Conservation (phyloP, 768 basidiomycete species). For the Hygrocybe punicea region DNA sequence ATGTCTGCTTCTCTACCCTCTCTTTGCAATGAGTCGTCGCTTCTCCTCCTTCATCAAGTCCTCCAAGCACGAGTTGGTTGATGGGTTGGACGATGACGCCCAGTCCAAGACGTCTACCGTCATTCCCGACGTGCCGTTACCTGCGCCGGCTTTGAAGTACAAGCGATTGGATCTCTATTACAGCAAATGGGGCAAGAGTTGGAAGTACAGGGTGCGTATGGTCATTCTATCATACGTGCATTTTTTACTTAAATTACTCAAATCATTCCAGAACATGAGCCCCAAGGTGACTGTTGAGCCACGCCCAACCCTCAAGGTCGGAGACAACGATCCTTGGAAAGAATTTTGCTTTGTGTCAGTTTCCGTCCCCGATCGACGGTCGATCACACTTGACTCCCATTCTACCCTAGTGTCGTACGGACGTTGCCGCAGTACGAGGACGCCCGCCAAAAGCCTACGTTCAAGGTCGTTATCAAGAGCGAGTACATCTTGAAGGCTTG, state of each 20-base stretch:
- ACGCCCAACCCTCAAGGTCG: slow-evolving; percentile 35
- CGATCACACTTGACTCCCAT: background rate
- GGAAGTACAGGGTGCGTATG: slow-evolving; percentile 44
- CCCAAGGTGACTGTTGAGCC: slow-evolving; percentile 51
- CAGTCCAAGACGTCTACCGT: slow-evolving; percentile 36
- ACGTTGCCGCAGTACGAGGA: slow-evolving; percentile 39
- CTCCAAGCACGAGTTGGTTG: slow-evolving; percentile 13
- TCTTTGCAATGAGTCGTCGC: slow-evolving; percentile 16
- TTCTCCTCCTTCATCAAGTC: slow-evolving; percentile 25
- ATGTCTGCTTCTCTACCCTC: no score
- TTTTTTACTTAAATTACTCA: no score
- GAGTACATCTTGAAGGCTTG: slow-evolving; percentile 54
- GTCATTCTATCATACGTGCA: background rate
- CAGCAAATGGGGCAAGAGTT: slow-evolving; percentile 52
- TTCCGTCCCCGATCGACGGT: background rate
- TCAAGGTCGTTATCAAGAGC: slow-evolving; percentile 57
- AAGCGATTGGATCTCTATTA: slow-evolving; percentile 61
- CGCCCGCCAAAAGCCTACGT: slow-evolving; percentile 37
- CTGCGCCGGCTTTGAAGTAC: slow-evolving; percentile 51
- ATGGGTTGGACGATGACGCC: slow-evolving; percentile 22
- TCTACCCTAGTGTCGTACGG: slow-evolving; percentile 39
- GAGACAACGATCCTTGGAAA: slow-evolving; percentile 53
- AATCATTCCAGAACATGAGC: slow-evolving; percentile 44
- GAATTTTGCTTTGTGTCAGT: slow-evolving; percentile 52
- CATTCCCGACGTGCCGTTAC: slow-evolving; percentile 36